These are phyloP conservation scores for Polyporus arcularius DNA, from an alignment of 768 basidiomycete species.

Conservation along the genomic window DNA sequence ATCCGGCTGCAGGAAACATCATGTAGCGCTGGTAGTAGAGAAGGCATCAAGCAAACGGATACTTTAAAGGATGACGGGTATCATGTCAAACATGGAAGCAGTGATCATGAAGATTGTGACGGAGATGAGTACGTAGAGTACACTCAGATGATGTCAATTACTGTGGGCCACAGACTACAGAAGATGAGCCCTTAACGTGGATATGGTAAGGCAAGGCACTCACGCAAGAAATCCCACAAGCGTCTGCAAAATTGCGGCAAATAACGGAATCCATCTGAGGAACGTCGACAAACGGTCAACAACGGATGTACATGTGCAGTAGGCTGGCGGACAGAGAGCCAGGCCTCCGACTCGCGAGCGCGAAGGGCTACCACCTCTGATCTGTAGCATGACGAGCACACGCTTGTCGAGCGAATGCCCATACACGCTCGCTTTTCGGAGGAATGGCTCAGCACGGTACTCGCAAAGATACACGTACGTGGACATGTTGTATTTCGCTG, in stretches of 20 bases:
- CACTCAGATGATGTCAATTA: constrained; percentile 25
- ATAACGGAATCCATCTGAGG: constrained; percentile 44
- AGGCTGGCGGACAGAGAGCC: neutral
- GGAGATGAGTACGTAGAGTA: neutral
- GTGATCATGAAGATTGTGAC: neutral
- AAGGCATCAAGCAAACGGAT: neutral
- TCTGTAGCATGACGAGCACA: neutral
- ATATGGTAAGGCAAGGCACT: constrained; percentile 3
- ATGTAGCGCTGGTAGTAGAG: neutral
- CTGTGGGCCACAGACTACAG: constrained; percentile 43
- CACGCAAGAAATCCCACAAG: constrained; percentile 43
- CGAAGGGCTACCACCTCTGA: neutral
- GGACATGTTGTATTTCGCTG: constrained; percentile 41
- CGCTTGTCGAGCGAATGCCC: neutral
- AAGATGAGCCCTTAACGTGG: neutral
- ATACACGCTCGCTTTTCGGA: neutral
- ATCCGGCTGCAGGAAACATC: too few relatives aligned
- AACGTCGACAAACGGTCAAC: neutral
- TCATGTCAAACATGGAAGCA: constrained; percentile 8
- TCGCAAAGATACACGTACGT: constrained; percentile 33
- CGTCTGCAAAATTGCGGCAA: constrained; percentile 43
- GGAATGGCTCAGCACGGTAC: neutral
- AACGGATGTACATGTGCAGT: neutral
- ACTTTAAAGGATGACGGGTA: constrained; percentile 3
- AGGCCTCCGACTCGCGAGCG: neutral